Base-by-base conservation (phyloP, 768 basidiomycete genomes). In the Lepiota venenata region DNA sequence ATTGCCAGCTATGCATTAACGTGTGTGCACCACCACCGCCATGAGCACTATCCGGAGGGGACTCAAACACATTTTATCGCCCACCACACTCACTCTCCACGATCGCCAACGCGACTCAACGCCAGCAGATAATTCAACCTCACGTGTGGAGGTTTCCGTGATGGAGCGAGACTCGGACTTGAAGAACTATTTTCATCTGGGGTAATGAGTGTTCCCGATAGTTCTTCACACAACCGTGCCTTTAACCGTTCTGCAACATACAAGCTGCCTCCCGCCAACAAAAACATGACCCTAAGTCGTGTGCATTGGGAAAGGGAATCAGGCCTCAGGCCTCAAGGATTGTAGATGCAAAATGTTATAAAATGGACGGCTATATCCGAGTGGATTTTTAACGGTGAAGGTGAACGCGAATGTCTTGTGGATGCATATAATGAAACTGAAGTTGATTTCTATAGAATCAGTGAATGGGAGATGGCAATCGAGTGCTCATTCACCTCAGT, bases 341-440 rank as follows among this genome's bases (percentile, higher is more conserved):
- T 20, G 88, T 88, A 15, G 87, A 84, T 2, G 85, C 77, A 58
- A 95, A 87, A 68, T 93, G 91, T 5, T 83, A 77, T 7, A 91
- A 64, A 67, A 87, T 89, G 0, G 86, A 75, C 11, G 71, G 59
- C 6, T 69, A 65, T 27, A 65, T 70, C 29, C 61, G 67, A 20
- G 36, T 56, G 27, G 55, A 8, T n/a, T 29, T 29, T n/a, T 35
- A 37, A 20, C 41, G 46, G 18, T 36, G 22, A 15, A 16, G 42
- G 35, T 37, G 22, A 12, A n/a, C 29, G 16, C 25, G 59, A 65
- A 57, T 45, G 54, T n/a, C 51, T 52, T 22, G 69, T 71, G 11
- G 77, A 77, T 12, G 76, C 70, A 64, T 85, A 87, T 3, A 80
- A 81, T 4, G 76, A 74, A n/a, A n/a, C n/a, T n/a, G n/a, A n/a